Conservation (phyloP, 768 basidiomycete genomes). For the Galerina sulciceps region DNA sequence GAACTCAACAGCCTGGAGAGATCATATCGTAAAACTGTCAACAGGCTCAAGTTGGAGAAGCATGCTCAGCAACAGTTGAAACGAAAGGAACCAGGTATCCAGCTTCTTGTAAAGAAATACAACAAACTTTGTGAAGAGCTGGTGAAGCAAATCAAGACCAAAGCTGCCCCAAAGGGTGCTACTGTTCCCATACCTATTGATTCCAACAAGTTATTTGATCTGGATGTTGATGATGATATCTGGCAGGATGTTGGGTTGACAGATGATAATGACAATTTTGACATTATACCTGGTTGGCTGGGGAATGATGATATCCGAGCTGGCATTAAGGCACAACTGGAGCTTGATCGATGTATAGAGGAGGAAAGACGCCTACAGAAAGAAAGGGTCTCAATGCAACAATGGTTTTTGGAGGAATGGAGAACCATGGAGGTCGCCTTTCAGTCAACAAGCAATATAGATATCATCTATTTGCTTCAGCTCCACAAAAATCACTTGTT, state of each 20-base stretch:
- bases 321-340: constrained; percentile 34
- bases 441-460: neutral
- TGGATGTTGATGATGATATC: constrained; percentile 41
- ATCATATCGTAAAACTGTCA: constrained; percentile 22
- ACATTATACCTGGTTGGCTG: constrained; percentile 28
- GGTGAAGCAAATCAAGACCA: constrained; percentile 14
- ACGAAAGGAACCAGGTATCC: constrained; percentile 29
- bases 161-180: constrained; percentile 26
- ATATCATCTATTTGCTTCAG: neutral
- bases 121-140: constrained; percentile 22
- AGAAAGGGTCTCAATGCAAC: neutral
- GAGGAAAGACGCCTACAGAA: constrained; percentile 14
- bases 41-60: constrained; percentile 23
- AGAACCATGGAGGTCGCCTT: neutral
- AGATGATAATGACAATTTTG: constrained; percentile 18
- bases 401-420: neutral
- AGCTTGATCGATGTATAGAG: constrained; percentile 29
- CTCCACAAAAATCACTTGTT: neutral
- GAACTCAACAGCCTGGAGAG: constrained; percentile 27
- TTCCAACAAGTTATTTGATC: constrained; percentile 23
- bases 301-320: constrained; percentile 24
- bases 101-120: constrained; percentile 14
- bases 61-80: constrained; percentile 31
- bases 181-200: constrained; percentile 25
- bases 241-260: constrained; percentile 36